Conservation (phyloP, 345 rosid species). For the Citrus mangshanensis region DNA sequence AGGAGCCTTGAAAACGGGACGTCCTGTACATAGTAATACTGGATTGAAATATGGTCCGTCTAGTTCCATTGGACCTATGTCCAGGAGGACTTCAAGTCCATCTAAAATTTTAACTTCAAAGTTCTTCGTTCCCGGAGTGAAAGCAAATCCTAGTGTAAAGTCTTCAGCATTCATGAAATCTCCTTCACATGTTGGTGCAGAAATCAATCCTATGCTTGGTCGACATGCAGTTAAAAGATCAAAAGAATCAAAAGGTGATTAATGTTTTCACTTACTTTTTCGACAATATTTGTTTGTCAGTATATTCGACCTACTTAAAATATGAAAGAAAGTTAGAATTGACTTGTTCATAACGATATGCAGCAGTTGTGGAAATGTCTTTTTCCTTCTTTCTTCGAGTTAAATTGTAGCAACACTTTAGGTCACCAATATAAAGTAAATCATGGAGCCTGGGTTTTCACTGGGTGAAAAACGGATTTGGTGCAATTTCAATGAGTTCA, state of each 20-base stretch:
- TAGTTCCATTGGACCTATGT: neutral
- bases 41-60: slow-evolving; percentile 6
- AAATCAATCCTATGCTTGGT: neutral
- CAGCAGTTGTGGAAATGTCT: neutral
- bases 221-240: slow-evolving; percentile 2
- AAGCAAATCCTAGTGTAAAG: slow-evolving; percentile 10
- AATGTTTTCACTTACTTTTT: neutral
- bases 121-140: neutral
- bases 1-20: slow-evolving; percentile 11
- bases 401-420: neutral
- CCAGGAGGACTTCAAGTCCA: slow-evolving; percentile 11
- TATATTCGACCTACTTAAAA: neutral
- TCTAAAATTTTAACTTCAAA: slow-evolving; percentile 7
- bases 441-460: neutral
- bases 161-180: slow-evolving; percentile 14
- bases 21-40: neutral
- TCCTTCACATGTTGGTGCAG: slow-evolving; percentile 10
- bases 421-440: neutral
- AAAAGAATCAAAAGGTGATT: slow-evolving; percentile 27
- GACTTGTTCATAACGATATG: neutral
- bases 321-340: neutral
- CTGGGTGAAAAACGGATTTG: neutral
- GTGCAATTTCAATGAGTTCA: neutral
- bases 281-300: neutral
- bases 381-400: neutral